phyloP scores from a whole-genome alignment of 1,284 basidiomycete genomes.

The Puccinia triticina region DNA sequence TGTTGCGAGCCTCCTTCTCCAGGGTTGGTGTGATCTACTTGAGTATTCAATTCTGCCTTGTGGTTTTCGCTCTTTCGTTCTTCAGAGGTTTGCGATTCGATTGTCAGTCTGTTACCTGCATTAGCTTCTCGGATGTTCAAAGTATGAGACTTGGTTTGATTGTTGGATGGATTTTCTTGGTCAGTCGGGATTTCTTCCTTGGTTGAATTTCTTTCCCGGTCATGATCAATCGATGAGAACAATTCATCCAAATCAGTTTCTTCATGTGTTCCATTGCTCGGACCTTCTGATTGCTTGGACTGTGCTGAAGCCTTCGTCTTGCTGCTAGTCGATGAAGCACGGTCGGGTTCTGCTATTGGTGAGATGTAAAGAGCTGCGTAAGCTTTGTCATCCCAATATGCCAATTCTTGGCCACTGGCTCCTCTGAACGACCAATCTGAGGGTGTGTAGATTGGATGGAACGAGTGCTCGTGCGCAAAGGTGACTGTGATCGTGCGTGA shows the following conservation, averaged over 20 bases:
- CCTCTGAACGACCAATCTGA: conserved; percentile 56
- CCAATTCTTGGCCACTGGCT: conserved; percentile 53
- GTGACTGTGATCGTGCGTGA: conserved; percentile 54
- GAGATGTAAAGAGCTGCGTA: conserved; percentile 52
- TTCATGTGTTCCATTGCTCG: conserved; percentile 28
- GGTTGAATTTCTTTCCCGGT: neutral
- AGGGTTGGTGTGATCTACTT: neutral
- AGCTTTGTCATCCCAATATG: conserved; percentile 57
- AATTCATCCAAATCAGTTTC: conserved; percentile 57
- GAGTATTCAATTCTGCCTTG: neutral
- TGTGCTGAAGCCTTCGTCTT: conserved; percentile 18
- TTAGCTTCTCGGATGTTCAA: neutral
- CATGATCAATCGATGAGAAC: conserved; percentile 55
- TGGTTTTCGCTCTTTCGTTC: conserved; percentile 5
- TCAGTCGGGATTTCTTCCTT: conserved; percentile 31
- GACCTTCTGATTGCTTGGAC: conserved; percentile 2
- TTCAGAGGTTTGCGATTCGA: neutral
- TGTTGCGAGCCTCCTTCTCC: conserved; percentile 28
- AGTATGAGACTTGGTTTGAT: conserved; percentile 4
- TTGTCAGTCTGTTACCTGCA: neutral
- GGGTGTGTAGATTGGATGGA: conserved; percentile 55
- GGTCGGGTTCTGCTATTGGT: conserved; percentile 34
- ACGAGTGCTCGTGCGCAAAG: conserved; percentile 56
- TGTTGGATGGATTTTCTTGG: neutral
- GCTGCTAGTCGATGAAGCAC: conserved; percentile 33